Conservation (phyloP, 2,329 filamentous ascomycete species). For the Cordyceps javanica region DNA sequence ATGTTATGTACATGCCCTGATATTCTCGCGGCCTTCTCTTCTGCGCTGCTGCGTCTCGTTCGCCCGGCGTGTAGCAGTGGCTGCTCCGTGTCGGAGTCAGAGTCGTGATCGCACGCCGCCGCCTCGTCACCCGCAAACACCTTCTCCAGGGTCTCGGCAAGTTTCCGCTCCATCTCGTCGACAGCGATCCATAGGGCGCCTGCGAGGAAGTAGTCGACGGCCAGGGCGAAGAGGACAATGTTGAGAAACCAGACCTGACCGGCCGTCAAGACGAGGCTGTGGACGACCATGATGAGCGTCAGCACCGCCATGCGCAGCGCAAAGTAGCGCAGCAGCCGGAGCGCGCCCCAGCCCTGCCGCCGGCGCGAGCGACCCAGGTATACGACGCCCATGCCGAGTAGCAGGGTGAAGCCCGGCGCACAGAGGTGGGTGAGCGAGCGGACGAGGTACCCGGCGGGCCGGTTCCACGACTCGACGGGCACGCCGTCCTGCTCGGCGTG, state of each 20-base stretch:
- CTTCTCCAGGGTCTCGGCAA: constrained; percentile 22
- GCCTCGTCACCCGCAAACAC: background rate
- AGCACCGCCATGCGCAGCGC: constrained; percentile 30
- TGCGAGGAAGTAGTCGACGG: constrained; percentile 38
- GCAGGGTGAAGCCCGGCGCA: constrained; percentile 38
- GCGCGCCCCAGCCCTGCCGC: constrained; percentile 32
- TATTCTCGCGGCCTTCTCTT: constrained; percentile 15
- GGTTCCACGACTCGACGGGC: constrained; percentile 32
- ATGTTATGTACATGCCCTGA: constrained; percentile 38
- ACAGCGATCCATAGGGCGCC: constrained; percentile 36
- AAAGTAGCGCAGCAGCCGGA: constrained; percentile 33
- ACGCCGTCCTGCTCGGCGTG: constrained; percentile 29
- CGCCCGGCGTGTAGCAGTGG: constrained; percentile 22
- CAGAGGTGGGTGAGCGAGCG: constrained; percentile 40
- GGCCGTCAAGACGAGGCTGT: constrained; percentile 27
- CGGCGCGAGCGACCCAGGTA: constrained; percentile 38
- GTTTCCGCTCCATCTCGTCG: constrained; percentile 26
- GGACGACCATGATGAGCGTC: constrained; percentile 24
- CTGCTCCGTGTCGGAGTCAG: constrained; percentile 23
- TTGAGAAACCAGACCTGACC: constrained; percentile 38
- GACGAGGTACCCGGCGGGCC: constrained; percentile 29
- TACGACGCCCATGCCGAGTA: constrained; percentile 40
- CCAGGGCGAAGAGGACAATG: constrained; percentile 37
- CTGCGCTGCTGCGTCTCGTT: background rate
- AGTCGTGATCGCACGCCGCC: background rate